Percentiles rank a stretch among this genome's conserved stretches.
Evolutionary conservation across 2,329 filamentous ascomycete genomes (phyloP).

Genomic region (Microcyclospora tardicrescens): DNA sequence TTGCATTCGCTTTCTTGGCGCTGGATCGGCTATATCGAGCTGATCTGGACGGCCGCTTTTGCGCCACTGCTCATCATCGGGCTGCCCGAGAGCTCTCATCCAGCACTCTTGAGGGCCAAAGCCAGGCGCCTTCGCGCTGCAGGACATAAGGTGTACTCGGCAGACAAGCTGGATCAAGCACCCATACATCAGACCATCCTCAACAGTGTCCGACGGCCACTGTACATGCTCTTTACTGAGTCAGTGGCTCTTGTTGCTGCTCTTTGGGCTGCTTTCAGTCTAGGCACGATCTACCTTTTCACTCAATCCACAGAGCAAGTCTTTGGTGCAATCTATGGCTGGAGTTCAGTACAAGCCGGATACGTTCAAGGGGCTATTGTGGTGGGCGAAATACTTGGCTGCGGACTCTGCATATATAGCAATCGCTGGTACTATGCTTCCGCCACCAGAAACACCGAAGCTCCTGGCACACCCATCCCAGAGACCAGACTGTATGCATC

Average conservation of each 20-base stretch:
- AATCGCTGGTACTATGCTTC: slow-evolving; percentile 29
- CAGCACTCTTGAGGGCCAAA: too few species aligned
- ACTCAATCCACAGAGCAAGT: slow-evolving; percentile 29
- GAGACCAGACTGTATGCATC: slow-evolving; percentile 28
- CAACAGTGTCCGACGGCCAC: slow-evolving; percentile 6
- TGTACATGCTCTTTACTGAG: slow-evolving; percentile 29
- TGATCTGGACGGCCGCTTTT: too few species aligned
- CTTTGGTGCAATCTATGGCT: slow-evolving; percentile 20
- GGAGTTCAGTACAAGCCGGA: slow-evolving; percentile 23
- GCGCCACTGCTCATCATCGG: too few species aligned
- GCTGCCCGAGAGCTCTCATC: too few species aligned
- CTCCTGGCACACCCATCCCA: slow-evolving; percentile 17
- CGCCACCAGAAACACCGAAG: slow-evolving; percentile 16
- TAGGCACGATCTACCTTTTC: slow-evolving; percentile 28
- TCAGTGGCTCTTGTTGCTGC: slow-evolving; percentile 30
- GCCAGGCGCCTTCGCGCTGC: too few species aligned
- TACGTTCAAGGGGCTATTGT: slow-evolving; percentile 27
- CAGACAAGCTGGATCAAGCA: not conserved
- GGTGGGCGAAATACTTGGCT: slow-evolving; percentile 26
- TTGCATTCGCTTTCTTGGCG: too few species aligned
- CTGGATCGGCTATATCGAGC: too few species aligned
- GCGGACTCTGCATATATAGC: slow-evolving; percentile 17
- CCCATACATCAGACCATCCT: not conserved
- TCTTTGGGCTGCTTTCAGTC: slow-evolving; percentile 29
- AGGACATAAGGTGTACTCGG: slow-evolving; percentile 1